Conservation (phyloP, 495 filamentous ascomycete genomes). For the Aeminium ludgeri region DNA sequence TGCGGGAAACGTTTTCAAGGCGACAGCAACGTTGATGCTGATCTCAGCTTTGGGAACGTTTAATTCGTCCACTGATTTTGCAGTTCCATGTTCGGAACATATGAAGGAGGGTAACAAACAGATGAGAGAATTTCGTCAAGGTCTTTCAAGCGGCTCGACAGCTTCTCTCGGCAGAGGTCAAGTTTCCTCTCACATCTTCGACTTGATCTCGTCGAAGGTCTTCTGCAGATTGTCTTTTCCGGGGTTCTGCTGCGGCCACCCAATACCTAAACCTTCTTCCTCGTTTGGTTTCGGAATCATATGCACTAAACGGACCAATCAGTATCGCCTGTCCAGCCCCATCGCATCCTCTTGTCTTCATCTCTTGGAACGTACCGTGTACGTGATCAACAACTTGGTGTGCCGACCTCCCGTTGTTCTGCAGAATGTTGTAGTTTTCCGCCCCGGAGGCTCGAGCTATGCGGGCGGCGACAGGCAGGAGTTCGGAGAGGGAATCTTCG, state of each 20-base stretch:
- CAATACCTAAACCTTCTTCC: constrained; percentile 59
- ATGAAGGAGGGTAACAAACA: too few species aligned
- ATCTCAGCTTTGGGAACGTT: too few species aligned
- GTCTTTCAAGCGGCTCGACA: too few species aligned
- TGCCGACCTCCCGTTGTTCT: constrained; percentile 90
- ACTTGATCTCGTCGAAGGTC: constrained; percentile 64
- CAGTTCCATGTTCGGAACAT: too few species aligned
- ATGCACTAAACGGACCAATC: constrained; percentile 67
- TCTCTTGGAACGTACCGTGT: constrained; percentile 17
- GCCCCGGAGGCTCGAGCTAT: constrained; percentile 63
- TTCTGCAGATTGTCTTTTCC: constrained; percentile 77
- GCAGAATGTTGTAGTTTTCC: constrained; percentile 75
- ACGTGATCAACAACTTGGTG: constrained; percentile 93
- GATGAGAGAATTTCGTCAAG: too few species aligned
- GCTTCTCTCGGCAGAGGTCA: too few species aligned
- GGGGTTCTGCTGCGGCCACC: constrained; percentile 58
- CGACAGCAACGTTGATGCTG: too few species aligned
- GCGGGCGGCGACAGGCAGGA: constrained; percentile 74
- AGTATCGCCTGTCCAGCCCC: neutral
- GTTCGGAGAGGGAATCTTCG: constrained; percentile 66
- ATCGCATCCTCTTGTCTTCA: too few species aligned
- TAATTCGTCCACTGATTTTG: too few species aligned
- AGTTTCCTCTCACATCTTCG: too few species aligned
- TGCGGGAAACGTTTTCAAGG: too few species aligned
- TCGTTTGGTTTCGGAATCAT: constrained; percentile 95